phyloP scores from a whole-genome alignment of 331 rosid species.

The Malus hybrid region DNA sequence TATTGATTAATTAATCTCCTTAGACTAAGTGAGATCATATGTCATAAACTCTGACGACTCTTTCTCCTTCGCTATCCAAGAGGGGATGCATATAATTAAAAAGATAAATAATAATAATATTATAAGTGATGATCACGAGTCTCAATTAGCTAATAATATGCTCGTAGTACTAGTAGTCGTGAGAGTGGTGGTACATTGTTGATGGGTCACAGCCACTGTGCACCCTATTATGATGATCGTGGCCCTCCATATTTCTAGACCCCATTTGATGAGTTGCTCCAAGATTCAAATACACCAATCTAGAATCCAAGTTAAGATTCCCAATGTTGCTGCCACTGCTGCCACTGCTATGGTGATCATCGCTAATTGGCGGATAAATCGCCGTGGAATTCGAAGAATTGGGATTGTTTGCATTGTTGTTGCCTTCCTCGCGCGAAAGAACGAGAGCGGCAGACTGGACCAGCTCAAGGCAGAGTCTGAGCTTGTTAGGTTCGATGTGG shows the following conservation, averaged over 20 bases:
- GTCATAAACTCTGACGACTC: neutral
- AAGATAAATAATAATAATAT: neutral
- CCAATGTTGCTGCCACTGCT: constrained; percentile 28
- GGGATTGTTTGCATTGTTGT: constrained; percentile 14
- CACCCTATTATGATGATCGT: constrained; percentile 29
- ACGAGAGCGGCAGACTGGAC: constrained; percentile 96
- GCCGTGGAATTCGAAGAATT: constrained; percentile 43
- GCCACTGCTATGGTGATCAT: constrained; percentile 37
- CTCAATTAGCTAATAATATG: neutral
- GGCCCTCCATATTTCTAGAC: constrained; percentile 6
- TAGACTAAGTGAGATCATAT: neutral
- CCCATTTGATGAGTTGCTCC: constrained; percentile 57
- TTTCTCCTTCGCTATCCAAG: neutral
- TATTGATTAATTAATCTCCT: constrained; percentile 1
- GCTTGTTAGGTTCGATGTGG: constrained; percentile 89
- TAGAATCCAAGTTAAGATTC: constrained; percentile 61
- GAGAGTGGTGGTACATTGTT: constrained; percentile 72
- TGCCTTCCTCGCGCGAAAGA: constrained; percentile 86
- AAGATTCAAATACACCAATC: constrained; percentile 88
- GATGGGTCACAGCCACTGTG: constrained; percentile 50
- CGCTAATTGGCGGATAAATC: constrained; percentile 58
- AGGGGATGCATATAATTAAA: neutral
- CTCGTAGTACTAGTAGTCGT: constrained; percentile 32
- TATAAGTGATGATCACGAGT: neutral
- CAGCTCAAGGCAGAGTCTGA: constrained; percentile 85